Conservation (phyloP, 2,329 filamentous ascomycete species). For the Ceratocystis huliohia region DNA sequence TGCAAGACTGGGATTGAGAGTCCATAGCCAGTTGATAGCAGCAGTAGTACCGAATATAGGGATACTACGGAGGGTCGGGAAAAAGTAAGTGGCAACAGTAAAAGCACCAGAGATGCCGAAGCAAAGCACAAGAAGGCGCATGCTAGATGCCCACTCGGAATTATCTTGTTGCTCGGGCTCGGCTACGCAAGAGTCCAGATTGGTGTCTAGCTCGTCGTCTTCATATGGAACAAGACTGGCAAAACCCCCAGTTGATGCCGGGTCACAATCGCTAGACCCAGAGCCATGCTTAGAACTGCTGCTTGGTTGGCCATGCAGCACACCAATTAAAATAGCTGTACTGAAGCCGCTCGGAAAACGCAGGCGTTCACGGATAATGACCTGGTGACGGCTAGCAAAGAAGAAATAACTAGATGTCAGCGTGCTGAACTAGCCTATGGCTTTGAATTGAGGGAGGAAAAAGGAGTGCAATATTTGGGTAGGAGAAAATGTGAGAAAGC, state of each 20-base stretch:
- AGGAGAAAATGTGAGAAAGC: too few species aligned
- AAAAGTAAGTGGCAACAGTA: constrained; percentile 79
- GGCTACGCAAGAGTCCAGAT: constrained; percentile 23
- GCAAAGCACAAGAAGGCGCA: constrained; percentile 43
- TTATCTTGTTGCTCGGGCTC: constrained; percentile 27
- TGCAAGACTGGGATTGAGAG: constrained; percentile 88
- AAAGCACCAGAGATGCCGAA: constrained; percentile 50
- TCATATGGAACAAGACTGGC: constrained; percentile 32
- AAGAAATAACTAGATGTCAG: neutral
- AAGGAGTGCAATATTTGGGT: neutral
- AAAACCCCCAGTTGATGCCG: constrained; percentile 28
- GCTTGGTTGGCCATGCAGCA: constrained; percentile 56
- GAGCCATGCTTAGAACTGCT: constrained; percentile 12
- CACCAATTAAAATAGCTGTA: constrained; percentile 82
- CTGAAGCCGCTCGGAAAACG: constrained; percentile 94
- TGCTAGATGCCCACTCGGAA: constrained; percentile 35
- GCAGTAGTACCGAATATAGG: constrained; percentile 69
- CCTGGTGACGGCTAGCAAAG: constrained; percentile 53
- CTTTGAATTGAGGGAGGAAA: neutral
- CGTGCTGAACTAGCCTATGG: neutral
- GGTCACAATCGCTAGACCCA: neutral
- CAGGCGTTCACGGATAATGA: constrained; percentile 82
- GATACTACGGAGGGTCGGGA: constrained; percentile 72
- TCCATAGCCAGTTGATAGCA: constrained; percentile 81
- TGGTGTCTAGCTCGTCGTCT: constrained; percentile 25